Evolutionary conservation across 139 green algal species (phyloP).

Genomic region (Coelastrella sp.): DNA sequence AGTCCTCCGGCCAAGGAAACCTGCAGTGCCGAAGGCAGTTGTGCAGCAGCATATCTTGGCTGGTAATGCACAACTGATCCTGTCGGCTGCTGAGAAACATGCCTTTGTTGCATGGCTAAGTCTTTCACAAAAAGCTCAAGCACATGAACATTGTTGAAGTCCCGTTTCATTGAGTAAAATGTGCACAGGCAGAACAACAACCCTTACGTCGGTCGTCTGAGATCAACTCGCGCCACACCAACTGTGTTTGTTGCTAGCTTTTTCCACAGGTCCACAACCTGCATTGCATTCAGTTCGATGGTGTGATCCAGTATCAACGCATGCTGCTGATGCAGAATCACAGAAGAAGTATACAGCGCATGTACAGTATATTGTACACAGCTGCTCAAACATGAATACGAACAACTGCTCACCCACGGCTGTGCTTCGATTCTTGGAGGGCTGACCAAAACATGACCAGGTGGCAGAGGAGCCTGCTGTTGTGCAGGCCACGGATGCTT

Average conservation of each 20-base stretch:
- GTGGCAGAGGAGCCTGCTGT: background rate
- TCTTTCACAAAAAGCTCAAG: too few relatives aligned
- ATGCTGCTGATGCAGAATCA: too few relatives aligned
- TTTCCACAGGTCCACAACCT: constrained; percentile 55
- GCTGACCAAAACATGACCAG: background rate
- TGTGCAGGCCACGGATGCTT: constrained; percentile 12
- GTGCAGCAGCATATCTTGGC: background rate
- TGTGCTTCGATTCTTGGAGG: constrained; percentile 57
- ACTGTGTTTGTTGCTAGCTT: constrained; percentile 58
- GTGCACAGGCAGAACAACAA: background rate
- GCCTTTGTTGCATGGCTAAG: too few relatives aligned
- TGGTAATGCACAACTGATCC: background rate
- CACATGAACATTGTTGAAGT: too few relatives aligned
- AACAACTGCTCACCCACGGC: constrained; percentile 58
- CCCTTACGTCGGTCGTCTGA: constrained; percentile 67
- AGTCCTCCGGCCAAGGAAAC: constrained; percentile 49
- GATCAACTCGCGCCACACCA: constrained; percentile 68
- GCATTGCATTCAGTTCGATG: too few relatives aligned
- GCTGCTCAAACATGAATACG: too few relatives aligned
- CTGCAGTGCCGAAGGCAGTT: too few relatives aligned
- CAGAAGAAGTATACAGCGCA: too few relatives aligned
- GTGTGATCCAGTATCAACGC: too few relatives aligned
- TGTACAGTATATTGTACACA: too few relatives aligned
- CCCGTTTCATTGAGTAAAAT: background rate
- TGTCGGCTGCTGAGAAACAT: too few relatives aligned